These are phyloP conservation scores for Solanum chiquidenum DNA, from an alignment of 257 asterid species.

Conservation along the genomic window DNA sequence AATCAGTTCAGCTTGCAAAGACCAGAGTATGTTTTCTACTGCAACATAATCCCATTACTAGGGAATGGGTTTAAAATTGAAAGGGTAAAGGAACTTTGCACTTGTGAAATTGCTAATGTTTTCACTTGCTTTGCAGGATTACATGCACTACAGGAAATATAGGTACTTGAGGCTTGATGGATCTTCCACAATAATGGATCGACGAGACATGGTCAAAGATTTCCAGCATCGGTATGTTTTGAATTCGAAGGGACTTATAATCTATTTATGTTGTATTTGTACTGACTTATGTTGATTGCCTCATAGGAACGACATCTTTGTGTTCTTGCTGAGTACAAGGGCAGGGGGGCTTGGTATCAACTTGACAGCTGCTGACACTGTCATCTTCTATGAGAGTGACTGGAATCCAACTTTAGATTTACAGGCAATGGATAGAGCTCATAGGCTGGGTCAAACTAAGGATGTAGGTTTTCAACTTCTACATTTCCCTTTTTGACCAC, in stretches of 20 bases:
- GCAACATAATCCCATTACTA: not conserved
- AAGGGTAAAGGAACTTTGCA: not conserved
- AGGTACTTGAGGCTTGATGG: slow-evolving; percentile 94
- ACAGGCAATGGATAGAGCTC: slow-evolving; percentile 99
- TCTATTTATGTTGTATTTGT: not conserved
- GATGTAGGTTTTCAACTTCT: slow-evolving; percentile 40
- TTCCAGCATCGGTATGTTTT: slow-evolving; percentile 83
- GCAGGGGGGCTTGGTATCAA: slow-evolving; percentile 99
- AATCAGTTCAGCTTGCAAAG: not conserved
- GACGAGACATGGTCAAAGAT: slow-evolving; percentile 97
- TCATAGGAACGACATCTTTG: slow-evolving; percentile 77
- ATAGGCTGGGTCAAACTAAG: slow-evolving; percentile 94
- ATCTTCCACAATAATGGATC: slow-evolving; percentile 85
- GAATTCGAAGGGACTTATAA: not conserved
- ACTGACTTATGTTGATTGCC: slow-evolving; percentile 3
- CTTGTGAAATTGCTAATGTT: not conserved
- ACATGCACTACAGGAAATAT: slow-evolving; percentile 86
- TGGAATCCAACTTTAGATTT: slow-evolving; percentile 98
- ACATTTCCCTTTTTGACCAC: not conserved
- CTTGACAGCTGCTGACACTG: slow-evolving; percentile 96
- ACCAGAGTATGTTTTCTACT: not conserved
- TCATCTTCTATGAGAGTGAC: slow-evolving; percentile 95
- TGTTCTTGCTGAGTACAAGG: slow-evolving; percentile 93
- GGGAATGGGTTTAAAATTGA: not conserved
- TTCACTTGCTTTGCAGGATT: slow-evolving; percentile 55